A percentile compares a stretch with the other conserved stretches of the same genome.
These are phyloP conservation scores for Marchantia paleacea DNA, from an alignment of 225 moss, liverwort and hornwort species.

Conservation along the genomic window DNA sequence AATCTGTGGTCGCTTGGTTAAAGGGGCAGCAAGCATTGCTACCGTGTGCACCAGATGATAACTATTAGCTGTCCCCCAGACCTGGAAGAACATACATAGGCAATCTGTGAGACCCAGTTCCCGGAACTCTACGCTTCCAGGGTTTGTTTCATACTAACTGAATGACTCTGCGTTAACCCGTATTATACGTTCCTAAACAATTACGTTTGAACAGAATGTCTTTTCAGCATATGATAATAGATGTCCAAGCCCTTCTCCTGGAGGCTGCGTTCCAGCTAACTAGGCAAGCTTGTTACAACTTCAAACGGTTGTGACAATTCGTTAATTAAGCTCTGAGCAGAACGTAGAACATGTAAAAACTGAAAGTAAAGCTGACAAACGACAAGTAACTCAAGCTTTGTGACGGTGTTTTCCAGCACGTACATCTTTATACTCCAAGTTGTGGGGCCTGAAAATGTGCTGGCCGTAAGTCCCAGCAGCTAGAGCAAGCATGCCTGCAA, in stretches of 20 bases:
- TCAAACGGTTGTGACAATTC: too few relatives aligned
- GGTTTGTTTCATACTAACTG: too few relatives aligned
- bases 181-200: too few relatives aligned
- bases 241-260: too few relatives aligned
- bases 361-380: not conserved
- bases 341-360: too few relatives aligned
- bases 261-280: too few relatives aligned
- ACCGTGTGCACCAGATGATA: conserved; percentile 88
- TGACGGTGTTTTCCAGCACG: conserved; percentile 5
- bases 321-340: too few relatives aligned
- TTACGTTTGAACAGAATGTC: too few relatives aligned
- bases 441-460: conserved; percentile 65
- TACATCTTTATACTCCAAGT: conserved; percentile 63
- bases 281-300: too few relatives aligned
- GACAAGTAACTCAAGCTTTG: not conserved
- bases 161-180: too few relatives aligned
- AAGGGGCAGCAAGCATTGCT: conserved; percentile 79
- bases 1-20: conserved; percentile 76
- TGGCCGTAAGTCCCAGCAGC: conserved; percentile 76
- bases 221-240: too few relatives aligned
- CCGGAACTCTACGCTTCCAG: too few relatives aligned
- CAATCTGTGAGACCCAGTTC: not conserved
- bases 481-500: conserved; percentile 65
- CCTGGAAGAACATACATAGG: conserved; percentile 35
- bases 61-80: conserved; percentile 72